Evolutionary conservation across 2,329 filamentous ascomycete genomes (phyloP).

Genomic region (Fusarium floridanum): DNA sequence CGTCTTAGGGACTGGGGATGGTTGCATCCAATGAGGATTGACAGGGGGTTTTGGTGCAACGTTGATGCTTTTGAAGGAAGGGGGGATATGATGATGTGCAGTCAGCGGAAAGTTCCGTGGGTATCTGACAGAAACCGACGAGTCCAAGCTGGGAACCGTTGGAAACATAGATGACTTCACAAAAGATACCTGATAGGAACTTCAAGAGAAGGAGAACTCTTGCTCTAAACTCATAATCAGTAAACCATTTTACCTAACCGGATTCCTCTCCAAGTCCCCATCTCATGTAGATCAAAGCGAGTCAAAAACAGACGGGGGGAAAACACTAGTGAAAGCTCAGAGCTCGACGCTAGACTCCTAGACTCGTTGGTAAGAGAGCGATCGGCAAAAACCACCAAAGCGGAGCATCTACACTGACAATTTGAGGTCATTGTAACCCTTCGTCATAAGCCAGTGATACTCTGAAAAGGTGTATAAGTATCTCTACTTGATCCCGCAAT

Average conservation of each 20-base stretch:
- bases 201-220: no score
- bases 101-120: not conserved
- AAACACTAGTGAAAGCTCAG: not conserved
- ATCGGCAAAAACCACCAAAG: slow-evolving; percentile 24
- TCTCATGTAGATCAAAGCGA: not conserved
- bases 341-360: slow-evolving; percentile 13
- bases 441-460: not conserved
- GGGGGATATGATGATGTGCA: slow-evolving; percentile 3
- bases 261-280: not conserved
- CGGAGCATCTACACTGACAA: not conserved
- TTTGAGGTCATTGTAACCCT: not conserved
- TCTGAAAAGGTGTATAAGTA: slow-evolving; percentile 19
- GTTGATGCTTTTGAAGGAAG: not conserved
- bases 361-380: slow-evolving; percentile 14
- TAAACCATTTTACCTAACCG: not conserved
- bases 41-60: not conserved
- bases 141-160: not conserved
- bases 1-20: not conserved
- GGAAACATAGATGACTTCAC: no score
- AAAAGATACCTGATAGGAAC: no score
- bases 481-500: not conserved
- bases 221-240: not conserved
- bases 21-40: not conserved
- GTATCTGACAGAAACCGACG: not conserved
- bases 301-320: not conserved